Evolutionary conservation across 176 grass and related monocot species (phyloP).

Genomic region (Triticum monococcum): DNA sequence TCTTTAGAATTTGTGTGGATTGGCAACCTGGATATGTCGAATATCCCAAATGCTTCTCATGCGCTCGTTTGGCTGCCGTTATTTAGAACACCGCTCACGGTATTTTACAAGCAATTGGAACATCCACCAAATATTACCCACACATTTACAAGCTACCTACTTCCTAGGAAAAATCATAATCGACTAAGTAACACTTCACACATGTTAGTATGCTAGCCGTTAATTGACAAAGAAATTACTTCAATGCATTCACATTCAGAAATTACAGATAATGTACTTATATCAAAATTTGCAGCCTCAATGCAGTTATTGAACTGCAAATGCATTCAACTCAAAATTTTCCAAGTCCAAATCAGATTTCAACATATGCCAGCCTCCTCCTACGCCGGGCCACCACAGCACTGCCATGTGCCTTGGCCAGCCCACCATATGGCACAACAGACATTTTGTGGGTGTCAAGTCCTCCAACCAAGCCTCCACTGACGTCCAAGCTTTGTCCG

Average conservation of each 20-base stretch:
- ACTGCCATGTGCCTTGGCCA: background rate
- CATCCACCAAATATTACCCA: background rate
- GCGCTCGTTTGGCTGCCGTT: background rate
- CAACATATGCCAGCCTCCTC: background rate
- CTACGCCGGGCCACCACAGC: no score
- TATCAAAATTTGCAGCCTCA: background rate
- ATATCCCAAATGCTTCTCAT: background rate
- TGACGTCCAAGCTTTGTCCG: background rate
- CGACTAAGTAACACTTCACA: background rate
- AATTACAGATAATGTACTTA: background rate
- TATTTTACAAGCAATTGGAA: background rate
- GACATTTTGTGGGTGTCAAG: background rate
- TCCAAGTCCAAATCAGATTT: background rate
- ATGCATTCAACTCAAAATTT: background rate
- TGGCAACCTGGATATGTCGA: background rate
- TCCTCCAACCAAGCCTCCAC: background rate
- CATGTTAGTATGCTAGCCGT: background rate
- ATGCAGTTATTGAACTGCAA: background rate
- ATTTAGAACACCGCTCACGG: background rate
- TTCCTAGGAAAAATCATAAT: background rate
- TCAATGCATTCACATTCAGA: background rate
- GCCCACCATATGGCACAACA: background rate
- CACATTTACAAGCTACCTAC: background rate
- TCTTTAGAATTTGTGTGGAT: background rate
- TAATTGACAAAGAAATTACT: background rate